Base-by-base conservation (phyloP, 108 stramenopile genomes). In the Nannochloropsis salina region DNA sequence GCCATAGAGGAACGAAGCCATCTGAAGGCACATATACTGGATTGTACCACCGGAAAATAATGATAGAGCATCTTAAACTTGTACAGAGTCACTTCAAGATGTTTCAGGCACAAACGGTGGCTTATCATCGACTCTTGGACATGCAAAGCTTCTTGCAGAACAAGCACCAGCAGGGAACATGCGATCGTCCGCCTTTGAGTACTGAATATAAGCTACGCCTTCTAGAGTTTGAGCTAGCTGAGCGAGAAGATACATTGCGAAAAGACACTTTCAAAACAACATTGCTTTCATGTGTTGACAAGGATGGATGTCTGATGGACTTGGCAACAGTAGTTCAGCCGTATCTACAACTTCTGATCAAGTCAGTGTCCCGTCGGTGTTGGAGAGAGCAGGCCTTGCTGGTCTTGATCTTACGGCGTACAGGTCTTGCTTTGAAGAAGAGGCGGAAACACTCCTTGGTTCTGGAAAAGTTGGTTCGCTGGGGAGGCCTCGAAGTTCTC, bases 371-470 rank as follows among this genome's bases (percentile, higher is more conserved):
- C 20, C 61, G 61, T n/a, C 61, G n/a, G 15, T 15, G 20, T 15
- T 74, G 61, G 61, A 74, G n/a, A n/a, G 61, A 74, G 61, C 61
- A 74, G n/a, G 61, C 61, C 6, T n/a, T 74, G 61, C n/a, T 74
- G 61, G n/a, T 74, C 6, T n/a, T 74, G 20, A n/a, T 74, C n/a
- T n/a, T 74, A n/a, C 61, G 61, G 20, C 61, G 61, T 15, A 74
- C 61, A 6, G 61, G 61, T 74, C n/a, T 74, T 15, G 61, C 61
- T n/a, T n/a, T 74, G 20, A 74, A 74, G 61, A 74, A 74, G 61
- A 74, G n/a, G 2, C 61, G 61, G 61, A 74, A 74, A 3, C 3
- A n/a, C 61, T 15, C 20, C 15, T n/a, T 74, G 8, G 61, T 74
- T 15, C 61, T 74, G 61, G 61, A 74, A 74, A 74, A 74, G 61